These are phyloP conservation scores for Phalaenopsis hybrid DNA, from an alignment of 116 monocot species.

Conservation along the genomic window DNA sequence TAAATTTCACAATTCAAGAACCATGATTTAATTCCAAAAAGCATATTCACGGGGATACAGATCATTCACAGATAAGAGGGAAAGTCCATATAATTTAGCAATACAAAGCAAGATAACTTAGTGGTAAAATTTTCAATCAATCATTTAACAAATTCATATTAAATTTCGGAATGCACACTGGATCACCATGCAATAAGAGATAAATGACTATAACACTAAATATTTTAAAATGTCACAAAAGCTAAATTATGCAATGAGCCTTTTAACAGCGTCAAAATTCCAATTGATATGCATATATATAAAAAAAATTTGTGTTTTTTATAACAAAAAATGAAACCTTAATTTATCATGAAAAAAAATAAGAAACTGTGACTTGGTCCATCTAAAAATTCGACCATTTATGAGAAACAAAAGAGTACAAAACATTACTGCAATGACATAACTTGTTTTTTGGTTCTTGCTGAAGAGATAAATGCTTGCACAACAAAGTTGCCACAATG, in stretches of 20 bases:
- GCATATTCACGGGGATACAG: neutral
- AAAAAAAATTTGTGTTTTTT: no score
- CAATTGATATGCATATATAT: no score
- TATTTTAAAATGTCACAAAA: no score
- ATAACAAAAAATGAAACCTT: no score
- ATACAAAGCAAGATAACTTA: neutral
- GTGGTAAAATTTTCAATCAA: neutral
- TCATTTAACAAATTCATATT: neutral
- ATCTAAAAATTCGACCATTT: neutral
- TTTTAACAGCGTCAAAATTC: no score
- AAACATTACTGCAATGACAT: conserved; percentile 14
- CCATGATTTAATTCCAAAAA: neutral
- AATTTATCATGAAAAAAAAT: neutral
- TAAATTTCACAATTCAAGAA: neutral
- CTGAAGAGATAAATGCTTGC: conserved; percentile 82
- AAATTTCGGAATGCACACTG: neutral
- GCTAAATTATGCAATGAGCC: no score
- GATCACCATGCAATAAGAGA: neutral
- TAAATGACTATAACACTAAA: neutral
- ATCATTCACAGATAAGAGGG: neutral
- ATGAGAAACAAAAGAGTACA: neutral
- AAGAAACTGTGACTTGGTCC: neutral
- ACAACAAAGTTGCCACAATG: conserved; percentile 84
- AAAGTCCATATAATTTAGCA: neutral
- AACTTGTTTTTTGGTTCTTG: conserved; percentile 60